Evolutionary conservation across 768 basidiomycete genomes (phyloP), one percentile per base, ranked within the genome.

Genomic region (Dacryopinax spathularia): DNA sequence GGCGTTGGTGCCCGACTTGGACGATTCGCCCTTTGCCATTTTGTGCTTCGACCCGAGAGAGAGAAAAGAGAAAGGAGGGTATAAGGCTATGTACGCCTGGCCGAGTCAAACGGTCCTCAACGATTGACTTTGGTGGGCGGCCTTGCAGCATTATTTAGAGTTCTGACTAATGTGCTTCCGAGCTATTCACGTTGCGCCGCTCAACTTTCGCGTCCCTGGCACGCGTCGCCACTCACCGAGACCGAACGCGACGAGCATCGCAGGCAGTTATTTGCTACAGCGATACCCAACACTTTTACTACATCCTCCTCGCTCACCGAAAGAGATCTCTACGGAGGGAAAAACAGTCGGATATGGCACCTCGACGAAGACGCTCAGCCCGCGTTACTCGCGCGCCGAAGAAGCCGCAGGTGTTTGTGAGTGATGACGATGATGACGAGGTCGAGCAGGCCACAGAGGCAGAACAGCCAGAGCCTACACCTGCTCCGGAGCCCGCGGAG

Each of bases 401-500:
- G 29, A 37, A 6, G 61, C n/a, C 20, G 25, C 22, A 56, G 48
- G 29, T 13, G 10, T 22, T 56, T 22, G 48, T 56, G 13, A 56
- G 48, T 29, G 48, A 56, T 29, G 48, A 56, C 25, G 48, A 56
- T 44, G 43, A 20, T 15, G 48, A 56, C 7, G 48, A 56, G 36
- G n/a, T 37, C 12, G 12, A 37, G 48, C 13, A 3, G 3, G 48
- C 20, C 29, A 22, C 48, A 3, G 13, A 56, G 48, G 13, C 10
- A 37, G 12, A 3, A 7, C 5, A 56, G 48, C 22, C 25, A 3
- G 48, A 56, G 48, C 48, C 48, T 29, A 43, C 6, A 15, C 29
- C 13, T 60, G 59, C n/a, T n/a, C n/a, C n/a, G 2, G 65, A 63
- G 34, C 31, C 6, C 12, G 63, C 60, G n/a, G 69, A 34, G 6